These are phyloP conservation scores for Rhynchosporium graminicola DNA, from an alignment of 2,329 filamentous ascomycete species.

Conservation along the genomic window DNA sequence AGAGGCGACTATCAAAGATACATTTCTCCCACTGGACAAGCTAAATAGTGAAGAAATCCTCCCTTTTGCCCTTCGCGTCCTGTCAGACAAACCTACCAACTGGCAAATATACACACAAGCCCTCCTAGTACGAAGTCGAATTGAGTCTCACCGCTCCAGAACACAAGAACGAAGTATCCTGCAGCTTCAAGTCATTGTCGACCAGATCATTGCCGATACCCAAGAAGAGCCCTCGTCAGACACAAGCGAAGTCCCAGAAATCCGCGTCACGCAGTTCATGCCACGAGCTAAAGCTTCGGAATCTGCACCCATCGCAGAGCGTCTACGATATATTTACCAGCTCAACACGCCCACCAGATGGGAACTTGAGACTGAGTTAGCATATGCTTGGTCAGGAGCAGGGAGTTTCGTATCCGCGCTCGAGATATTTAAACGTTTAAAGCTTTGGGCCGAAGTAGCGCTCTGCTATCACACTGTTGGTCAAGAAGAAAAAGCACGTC, in stretches of 20 bases:
- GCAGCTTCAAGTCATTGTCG: conserved; percentile 91
- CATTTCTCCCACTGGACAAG: conserved; percentile 76
- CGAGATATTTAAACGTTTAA: conserved; percentile 91
- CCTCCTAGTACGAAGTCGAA: conserved; percentile 81
- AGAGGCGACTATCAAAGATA: conserved; percentile 85
- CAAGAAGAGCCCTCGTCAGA: conserved; percentile 33
- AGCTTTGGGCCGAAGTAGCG: conserved; percentile 93
- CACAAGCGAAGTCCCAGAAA: conserved; percentile 42
- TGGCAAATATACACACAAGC: conserved; percentile 99
- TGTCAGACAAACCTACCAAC: conserved; percentile 87
- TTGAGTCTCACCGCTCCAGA: conserved; percentile 83
- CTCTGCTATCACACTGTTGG: conserved; percentile 64
- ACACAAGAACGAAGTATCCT: conserved; percentile 88
- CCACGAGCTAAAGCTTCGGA: conserved; percentile 74
- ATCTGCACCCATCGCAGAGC: conserved; percentile 73
- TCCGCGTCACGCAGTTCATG: conserved; percentile 74
- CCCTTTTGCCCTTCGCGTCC: conserved; percentile 84
- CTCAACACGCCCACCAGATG: conserved; percentile 83
- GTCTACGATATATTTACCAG: conserved; percentile 81
- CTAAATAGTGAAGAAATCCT: conserved; percentile 92
- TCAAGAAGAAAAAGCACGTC: conserved; percentile 77
- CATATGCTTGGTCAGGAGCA: conserved; percentile 85
- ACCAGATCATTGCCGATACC: conserved; percentile 91
- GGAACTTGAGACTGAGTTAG: conserved; percentile 92
- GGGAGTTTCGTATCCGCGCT: conserved; percentile 87